phyloP scores from a whole-genome alignment of 768 basidiomycete species.

The Lyophyllum atratum region DNA sequence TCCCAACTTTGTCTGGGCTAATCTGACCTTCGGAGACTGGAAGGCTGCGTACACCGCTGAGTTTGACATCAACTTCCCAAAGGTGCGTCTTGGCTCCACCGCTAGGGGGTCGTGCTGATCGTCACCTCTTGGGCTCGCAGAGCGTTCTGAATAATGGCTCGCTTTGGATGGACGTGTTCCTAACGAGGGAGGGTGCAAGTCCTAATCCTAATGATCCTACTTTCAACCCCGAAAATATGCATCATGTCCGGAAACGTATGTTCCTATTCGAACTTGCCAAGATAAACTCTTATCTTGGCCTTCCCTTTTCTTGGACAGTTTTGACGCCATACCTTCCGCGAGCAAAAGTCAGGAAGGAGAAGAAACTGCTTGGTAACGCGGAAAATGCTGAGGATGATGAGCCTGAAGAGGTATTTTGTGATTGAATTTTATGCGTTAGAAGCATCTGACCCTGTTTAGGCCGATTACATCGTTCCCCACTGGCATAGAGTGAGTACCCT shows the following conservation, averaged over 20 bases:
- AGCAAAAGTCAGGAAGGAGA: slow-evolving; percentile 74
- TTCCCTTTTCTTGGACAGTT: slow-evolving; percentile 42
- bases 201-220: slow-evolving; percentile 59
- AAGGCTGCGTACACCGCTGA: slow-evolving; percentile 57
- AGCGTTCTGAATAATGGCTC: slow-evolving; percentile 77
- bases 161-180: slow-evolving; percentile 82
- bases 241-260: slow-evolving; percentile 77
- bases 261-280: slow-evolving; percentile 11
- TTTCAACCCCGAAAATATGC: slow-evolving; percentile 59
- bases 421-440: neutral
- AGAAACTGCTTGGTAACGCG: slow-evolving; percentile 66
- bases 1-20: slow-evolving; percentile 75
- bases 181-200: slow-evolving; percentile 64
- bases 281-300: neutral
- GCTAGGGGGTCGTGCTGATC: neutral
- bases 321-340: slow-evolving; percentile 84
- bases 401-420: slow-evolving; percentile 48
- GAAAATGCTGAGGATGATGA: slow-evolving; percentile 37
- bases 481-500: slow-evolving; percentile 70
- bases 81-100: slow-evolving; percentile 42
- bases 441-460: slow-evolving; percentile 25
- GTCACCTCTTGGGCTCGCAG: slow-evolving; percentile 35
- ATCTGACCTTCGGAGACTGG: slow-evolving; percentile 80
- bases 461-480: slow-evolving; percentile 72
- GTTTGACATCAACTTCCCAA: slow-evolving; percentile 65